phyloP scores from a whole-genome alignment of 495 filamentous ascomycete species.

The Extremus antarcticus region DNA sequence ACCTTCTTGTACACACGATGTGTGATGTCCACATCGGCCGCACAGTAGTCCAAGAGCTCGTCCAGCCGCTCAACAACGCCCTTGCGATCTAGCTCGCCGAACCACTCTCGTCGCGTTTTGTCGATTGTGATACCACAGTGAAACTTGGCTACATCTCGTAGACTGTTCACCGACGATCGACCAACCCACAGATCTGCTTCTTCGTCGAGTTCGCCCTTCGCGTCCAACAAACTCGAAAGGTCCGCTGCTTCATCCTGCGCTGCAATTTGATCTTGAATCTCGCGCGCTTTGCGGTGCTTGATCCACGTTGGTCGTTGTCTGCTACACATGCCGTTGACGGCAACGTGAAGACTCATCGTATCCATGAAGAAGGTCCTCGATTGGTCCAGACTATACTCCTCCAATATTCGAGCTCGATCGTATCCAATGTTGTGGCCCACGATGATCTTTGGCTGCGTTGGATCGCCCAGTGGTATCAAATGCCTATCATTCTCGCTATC shows the following conservation, averaged over 20 bases:
- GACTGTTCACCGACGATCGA: constrained; percentile 85
- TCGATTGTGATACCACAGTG: constrained; percentile 88
- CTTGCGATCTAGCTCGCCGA: constrained; percentile 67
- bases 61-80: constrained; percentile 60
- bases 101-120: constrained; percentile 75
- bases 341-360: constrained; percentile 97
- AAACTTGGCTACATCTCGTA: constrained; percentile 93
- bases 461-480: constrained; percentile 74
- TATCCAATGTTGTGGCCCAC: constrained; percentile 96
- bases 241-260: constrained; percentile 59
- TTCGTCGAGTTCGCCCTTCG: constrained; percentile 49
- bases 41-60: constrained; percentile 87
- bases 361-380: constrained; percentile 82
- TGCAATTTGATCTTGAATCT: constrained; percentile 70
- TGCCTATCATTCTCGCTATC: constrained; percentile 69
- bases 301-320: constrained; percentile 93
- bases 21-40: constrained; percentile 84
- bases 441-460: constrained; percentile 56
- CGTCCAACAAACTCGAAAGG: constrained; percentile 58
- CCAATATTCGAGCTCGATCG: constrained; percentile 74
- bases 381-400: constrained; percentile 80
- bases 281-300: constrained; percentile 82
- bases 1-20: constrained; percentile 87
- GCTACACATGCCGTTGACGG: constrained; percentile 98
- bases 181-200: constrained; percentile 94